Percentiles rank a stretch among this genome's conserved stretches.
Conservation (phyloP, 345 rosid genomes). For the Erucastrum elatum region DNA sequence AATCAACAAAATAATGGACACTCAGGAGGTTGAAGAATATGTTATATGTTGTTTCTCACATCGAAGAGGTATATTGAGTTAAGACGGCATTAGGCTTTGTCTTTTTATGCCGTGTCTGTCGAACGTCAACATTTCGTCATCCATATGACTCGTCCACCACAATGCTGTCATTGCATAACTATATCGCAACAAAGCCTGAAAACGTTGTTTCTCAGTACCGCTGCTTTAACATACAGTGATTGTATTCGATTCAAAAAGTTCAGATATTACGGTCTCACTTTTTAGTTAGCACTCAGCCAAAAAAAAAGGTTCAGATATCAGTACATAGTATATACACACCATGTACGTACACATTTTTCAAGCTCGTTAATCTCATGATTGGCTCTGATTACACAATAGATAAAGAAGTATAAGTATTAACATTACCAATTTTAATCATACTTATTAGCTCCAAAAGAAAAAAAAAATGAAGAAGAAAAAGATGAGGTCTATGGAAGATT, state of each 20-base stretch:
- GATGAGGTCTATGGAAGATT: background rate
- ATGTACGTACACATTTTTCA: background rate
- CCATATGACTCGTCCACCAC: background rate
- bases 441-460: background rate
- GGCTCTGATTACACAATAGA: background rate
- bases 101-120: background rate
- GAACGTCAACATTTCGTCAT: constrained; percentile 17
- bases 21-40: constrained; percentile 5
- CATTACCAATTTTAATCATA: constrained; percentile 2
- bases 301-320: background rate
- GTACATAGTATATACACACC: background rate
- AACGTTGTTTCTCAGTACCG: background rate
- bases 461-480: background rate
- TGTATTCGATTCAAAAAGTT: background rate
- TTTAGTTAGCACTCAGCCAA: background rate
- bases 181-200: background rate
- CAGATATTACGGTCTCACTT: background rate
- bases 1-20: background rate
- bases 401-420: background rate
- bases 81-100: constrained; percentile 5
- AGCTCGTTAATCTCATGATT: background rate
- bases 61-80: constrained; percentile 16
- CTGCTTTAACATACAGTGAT: background rate
- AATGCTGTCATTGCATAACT: background rate
- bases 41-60: background rate